Evolutionary conservation across 2,329 filamentous ascomycete genomes (phyloP).

Genomic region (Claviceps sp.): DNA sequence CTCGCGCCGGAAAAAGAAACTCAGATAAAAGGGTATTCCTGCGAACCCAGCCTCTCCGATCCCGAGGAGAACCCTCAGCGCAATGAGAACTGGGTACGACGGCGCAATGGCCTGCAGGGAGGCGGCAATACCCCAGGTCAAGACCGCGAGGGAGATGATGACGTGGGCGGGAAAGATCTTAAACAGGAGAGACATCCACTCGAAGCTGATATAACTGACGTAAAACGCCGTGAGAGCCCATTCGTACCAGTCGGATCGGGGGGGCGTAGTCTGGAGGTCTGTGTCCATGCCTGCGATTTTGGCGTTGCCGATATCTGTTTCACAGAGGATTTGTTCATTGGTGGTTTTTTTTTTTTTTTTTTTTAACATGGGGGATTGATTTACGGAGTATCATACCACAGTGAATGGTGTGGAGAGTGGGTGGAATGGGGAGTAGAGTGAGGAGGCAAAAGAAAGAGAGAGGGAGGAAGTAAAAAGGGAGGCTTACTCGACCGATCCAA

Average conservation of each 20-base stretch:
- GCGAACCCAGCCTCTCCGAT: slow-evolving; percentile 53
- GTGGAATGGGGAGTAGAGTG: neutral
- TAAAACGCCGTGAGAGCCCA: slow-evolving; percentile 51
- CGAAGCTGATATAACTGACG: slow-evolving; percentile 47
- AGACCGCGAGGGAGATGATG: slow-evolving; percentile 48
- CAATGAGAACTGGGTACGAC: slow-evolving; percentile 47
- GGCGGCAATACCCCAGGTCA: slow-evolving; percentile 67
- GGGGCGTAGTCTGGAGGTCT: slow-evolving; percentile 40
- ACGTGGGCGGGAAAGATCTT: slow-evolving; percentile 45
- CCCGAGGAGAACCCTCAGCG: slow-evolving; percentile 42
- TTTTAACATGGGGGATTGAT: no score
- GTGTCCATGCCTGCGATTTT: slow-evolving; percentile 49
- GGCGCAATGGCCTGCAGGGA: slow-evolving; percentile 56
- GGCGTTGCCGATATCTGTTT: slow-evolving; percentile 47
- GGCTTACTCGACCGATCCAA: slow-evolving; percentile 68
- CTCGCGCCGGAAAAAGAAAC: slow-evolving; percentile 48
- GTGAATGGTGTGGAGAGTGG: neutral
- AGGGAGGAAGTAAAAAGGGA: neutral
- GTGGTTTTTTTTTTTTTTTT: no score
- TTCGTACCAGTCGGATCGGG: slow-evolving; percentile 37
- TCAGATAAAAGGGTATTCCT: slow-evolving; percentile 49
- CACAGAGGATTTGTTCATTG: no score
- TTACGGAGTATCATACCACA: no score
- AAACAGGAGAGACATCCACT: slow-evolving; percentile 54
- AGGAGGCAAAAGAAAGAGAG: neutral